Evolutionary conservation across 2,329 filamentous ascomycete species (phyloP).

Genomic region (Xylaria sp.): DNA sequence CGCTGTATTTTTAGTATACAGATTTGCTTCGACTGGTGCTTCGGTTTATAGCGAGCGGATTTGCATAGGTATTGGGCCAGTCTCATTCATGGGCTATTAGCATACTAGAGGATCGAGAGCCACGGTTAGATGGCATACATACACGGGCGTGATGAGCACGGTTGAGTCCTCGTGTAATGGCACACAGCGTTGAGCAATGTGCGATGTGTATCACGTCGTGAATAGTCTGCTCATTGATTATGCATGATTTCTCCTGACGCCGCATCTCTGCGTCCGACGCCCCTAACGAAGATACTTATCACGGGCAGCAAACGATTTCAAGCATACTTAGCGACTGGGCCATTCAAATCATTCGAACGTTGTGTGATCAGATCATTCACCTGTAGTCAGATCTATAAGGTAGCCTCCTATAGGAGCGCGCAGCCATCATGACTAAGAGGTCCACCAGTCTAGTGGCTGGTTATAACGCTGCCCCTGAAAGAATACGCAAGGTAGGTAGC

Average conservation of each 20-base stretch:
- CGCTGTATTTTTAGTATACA: conserved; percentile 11
- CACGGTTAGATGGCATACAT: background rate
- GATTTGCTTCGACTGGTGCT: background rate
- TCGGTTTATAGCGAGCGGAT: conserved; percentile 17
- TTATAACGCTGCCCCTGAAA: background rate
- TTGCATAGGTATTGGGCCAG: background rate
- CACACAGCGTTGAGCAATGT: too few relatives aligned
- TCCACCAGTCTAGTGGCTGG: background rate
- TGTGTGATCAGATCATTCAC: background rate
- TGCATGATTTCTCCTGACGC: background rate
- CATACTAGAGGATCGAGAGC: background rate
- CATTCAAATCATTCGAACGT: background rate
- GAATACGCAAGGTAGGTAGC: background rate
- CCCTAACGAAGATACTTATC: background rate
- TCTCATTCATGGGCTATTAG: background rate
- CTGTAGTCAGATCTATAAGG: background rate
- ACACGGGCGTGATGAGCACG: background rate
- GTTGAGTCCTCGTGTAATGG: background rate
- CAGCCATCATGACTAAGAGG: background rate
- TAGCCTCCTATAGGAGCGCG: background rate
- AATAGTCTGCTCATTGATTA: background rate
- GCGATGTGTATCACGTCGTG: background rate
- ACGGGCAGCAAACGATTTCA: background rate
- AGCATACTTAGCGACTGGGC: background rate
- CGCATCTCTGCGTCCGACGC: background rate